Base-by-base conservation (phyloP, 345 rosid genomes). In the Zanthoxylum bungeanum region DNA sequence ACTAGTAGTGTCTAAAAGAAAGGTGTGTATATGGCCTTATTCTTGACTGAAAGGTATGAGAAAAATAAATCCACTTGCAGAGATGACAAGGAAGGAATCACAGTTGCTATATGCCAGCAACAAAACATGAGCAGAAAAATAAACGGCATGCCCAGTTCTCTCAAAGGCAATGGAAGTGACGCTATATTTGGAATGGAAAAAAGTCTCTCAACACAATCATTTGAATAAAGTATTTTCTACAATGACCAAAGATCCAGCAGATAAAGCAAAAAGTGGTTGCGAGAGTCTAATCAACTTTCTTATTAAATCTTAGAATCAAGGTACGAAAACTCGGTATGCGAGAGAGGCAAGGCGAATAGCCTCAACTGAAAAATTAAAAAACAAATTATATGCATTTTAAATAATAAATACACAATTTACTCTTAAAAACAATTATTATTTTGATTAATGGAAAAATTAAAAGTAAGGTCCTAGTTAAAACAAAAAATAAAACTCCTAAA, bases 111-210 rank as follows among this genome's bases (percentile, higher is more conserved):
- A 55, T 55, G 51, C 72, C 63, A 1, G 9, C 72, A 68, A 53
- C 51, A n/a, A 52, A 68, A 53, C 52, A 37, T 5, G 5, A 55
- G 62, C 51, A 68, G 63, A 39, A 25, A 25, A 68, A 68, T 49
- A 55, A 27, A 68, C 2, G 12, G 47, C 63, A 55, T 55, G 62
- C 72, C 9, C 61, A 25, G 72, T 53, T 68, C 72, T 53, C 71
- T 68, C 62, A 37, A 66, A 53, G 62, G 71, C 65, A 57, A 42
- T 3, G 22, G 44, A 69, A 17, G 33, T 52, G 10, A 27, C 12
- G 9, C 9, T 17, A 19, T 28, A 27, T 7, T n/a, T 19, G 24
- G 19, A 52, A 53, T 24, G 42, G 4, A 9, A 50, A 31, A 66
- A 49, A 7, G 4, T 37, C 37, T 0, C 5, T 25, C 9, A 27